Evolutionary conservation across 805 yeast species (phyloP).

Genomic region (Kodamaea jinghongensis): DNA sequence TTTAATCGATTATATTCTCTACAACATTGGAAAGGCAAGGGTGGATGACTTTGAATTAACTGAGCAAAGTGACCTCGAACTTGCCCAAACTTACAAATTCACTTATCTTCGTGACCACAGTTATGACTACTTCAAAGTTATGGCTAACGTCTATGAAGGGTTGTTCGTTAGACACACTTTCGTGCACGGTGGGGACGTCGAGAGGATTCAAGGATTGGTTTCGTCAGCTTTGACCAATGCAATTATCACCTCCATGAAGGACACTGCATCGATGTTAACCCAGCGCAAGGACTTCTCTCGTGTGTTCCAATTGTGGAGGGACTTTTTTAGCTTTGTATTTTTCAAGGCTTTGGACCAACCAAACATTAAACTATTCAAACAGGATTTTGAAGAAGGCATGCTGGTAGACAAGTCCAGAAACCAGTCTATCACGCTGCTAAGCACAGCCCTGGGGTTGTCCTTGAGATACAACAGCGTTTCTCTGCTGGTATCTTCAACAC

Average conservation of each 20-base stretch:
- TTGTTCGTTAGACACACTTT: slow-evolving; percentile 9
- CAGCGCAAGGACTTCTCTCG: slow-evolving; percentile 7
- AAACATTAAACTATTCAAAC: not conserved
- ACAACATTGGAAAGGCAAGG: slow-evolving; percentile 14
- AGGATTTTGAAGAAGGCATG: not conserved
- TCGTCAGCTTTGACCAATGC: slow-evolving; percentile 13
- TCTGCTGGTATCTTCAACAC: slow-evolving; percentile 7
- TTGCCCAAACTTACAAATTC: slow-evolving; percentile 14
- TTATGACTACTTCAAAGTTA: slow-evolving; percentile 19
- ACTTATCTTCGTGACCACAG: slow-evolving; percentile 22
- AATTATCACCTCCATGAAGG: slow-evolving; percentile 17
- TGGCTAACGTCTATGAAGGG: slow-evolving; percentile 16
- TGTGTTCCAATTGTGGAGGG: slow-evolving; percentile 19
- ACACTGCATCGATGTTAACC: slow-evolving; percentile 9
- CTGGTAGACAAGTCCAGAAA: not conserved
- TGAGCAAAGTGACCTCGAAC: slow-evolving; percentile 5
- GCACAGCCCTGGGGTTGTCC: slow-evolving; percentile 6
- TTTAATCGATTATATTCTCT: slow-evolving; percentile 21
- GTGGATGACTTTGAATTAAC: slow-evolving; percentile 10
- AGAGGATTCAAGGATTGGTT: slow-evolving; percentile 12
- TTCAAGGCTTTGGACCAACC: slow-evolving; percentile 11
- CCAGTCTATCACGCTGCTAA: slow-evolving; percentile 4
- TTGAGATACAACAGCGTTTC: slow-evolving; percentile 9
- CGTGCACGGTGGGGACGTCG: slow-evolving; percentile 7
- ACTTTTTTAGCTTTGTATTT: slow-evolving; percentile 19